Evolutionary conservation across 352 stramenopile species (phyloP).

Genomic region (Hyphochytrium catenoides): DNA sequence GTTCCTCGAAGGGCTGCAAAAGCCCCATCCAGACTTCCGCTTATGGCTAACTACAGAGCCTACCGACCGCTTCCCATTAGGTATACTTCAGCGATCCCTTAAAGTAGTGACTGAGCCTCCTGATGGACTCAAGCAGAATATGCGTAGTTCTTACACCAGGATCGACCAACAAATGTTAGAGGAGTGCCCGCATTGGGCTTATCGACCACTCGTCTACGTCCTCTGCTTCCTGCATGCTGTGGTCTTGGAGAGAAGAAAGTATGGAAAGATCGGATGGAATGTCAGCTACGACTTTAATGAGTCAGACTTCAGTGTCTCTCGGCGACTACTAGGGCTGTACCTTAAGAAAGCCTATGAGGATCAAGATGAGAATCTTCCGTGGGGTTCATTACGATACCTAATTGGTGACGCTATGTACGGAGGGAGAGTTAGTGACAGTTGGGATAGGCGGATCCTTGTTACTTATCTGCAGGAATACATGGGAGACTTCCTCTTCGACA

Average conservation of each 20-base stretch:
- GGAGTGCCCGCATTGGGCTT: constrained; percentile 72
- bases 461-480: constrained; percentile 86
- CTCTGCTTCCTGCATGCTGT: constrained; percentile 86
- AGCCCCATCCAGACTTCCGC: constrained; percentile 78
- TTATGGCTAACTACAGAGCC: constrained; percentile 86
- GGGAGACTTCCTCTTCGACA: constrained; percentile 87
- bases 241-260: constrained; percentile 81
- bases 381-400: constrained; percentile 78
- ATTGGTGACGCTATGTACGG: constrained; percentile 93
- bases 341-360: constrained; percentile 78
- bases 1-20: constrained; percentile 66
- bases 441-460: constrained; percentile 78
- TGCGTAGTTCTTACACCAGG: constrained; percentile 74
- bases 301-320: constrained; percentile 80
- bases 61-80: constrained; percentile 78
- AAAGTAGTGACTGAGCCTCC: constrained; percentile 88
- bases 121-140: constrained; percentile 87
- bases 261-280: constrained; percentile 91
- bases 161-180: constrained; percentile 69
- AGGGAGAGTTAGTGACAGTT: constrained; percentile 81
- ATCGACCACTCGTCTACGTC: constrained; percentile 77
- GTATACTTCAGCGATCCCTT: constrained; percentile 76
- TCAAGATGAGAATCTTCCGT: constrained; percentile 73
- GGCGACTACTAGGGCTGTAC: constrained; percentile 71
- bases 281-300: constrained; percentile 93